These are phyloP conservation scores for Sclerotinia nivalis DNA, from an alignment of 2,329 filamentous ascomycete genomes.

Conservation along the genomic window DNA sequence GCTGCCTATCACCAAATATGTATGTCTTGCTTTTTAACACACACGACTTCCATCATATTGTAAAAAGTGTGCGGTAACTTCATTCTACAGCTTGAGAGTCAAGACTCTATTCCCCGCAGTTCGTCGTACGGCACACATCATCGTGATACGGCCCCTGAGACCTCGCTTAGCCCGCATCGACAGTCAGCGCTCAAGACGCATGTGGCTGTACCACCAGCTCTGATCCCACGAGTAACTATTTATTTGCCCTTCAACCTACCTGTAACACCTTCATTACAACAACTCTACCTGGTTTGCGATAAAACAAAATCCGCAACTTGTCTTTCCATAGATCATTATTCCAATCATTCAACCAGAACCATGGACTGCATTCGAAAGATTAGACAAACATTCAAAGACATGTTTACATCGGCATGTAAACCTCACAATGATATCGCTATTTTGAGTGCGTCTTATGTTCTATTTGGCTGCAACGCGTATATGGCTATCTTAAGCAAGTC, in stretches of 20 bases:
- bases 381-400: neutral
- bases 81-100: too few species aligned
- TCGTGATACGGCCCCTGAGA: neutral
- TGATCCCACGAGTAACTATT: neutral
- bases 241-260: neutral
- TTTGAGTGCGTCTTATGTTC: rapidly evolving
- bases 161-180: neutral
- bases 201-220: neutral
- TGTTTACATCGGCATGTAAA: neutral
- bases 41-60: too few species aligned
- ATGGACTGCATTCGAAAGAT: neutral
- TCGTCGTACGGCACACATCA: neutral
- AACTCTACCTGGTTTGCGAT: neutral
- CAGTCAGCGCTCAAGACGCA: neutral
- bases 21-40: too few species aligned
- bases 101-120: too few species aligned
- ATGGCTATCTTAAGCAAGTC: neutral
- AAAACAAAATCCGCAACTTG: neutral
- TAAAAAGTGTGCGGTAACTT: too few species aligned
- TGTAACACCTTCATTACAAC: neutral
- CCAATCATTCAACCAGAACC: neutral
- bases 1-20: too few species aligned
- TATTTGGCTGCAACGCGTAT: neutral
- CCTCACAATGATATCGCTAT: neutral
- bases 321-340: neutral